phyloP scores from a whole-genome alignment of 164 flowering plant genomes.

The Houttuynia cordata region DNA sequence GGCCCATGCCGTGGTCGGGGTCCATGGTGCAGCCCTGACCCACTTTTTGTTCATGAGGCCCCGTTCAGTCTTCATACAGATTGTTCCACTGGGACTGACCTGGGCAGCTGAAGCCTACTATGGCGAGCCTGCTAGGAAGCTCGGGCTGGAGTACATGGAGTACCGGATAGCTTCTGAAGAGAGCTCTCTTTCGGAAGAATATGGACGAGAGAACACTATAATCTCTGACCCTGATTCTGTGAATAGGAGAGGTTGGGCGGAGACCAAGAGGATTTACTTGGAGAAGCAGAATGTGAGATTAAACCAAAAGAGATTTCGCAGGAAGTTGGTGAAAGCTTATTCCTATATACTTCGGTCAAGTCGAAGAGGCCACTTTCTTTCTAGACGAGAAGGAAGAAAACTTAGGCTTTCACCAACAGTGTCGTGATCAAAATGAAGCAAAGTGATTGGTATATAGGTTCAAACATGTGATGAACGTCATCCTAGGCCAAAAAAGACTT shows the following conservation, averaged over 20 bases:
- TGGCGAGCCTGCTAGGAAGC: conserved; percentile 8
- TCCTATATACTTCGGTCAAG: background rate
- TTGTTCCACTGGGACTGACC: conserved; percentile 8
- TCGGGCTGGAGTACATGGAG: conserved; percentile 8
- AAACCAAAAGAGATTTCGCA: conserved; percentile 4
- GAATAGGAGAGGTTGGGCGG: conserved; percentile 5
- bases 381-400: no score
- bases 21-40: conserved; percentile 15
- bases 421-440: no score
- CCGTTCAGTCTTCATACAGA: conserved; percentile 11
- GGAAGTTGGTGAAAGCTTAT: conserved; percentile 3
- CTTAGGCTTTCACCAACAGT: no score
- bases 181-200: conserved; percentile 7
- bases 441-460: no score
- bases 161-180: conserved; percentile 3
- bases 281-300: conserved; percentile 7
- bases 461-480: no score
- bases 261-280: conserved; percentile 10
- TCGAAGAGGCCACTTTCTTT: background rate
- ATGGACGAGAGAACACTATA: background rate
- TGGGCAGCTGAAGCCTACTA: conserved; percentile 11
- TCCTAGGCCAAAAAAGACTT: no score
- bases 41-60: conserved; percentile 13
- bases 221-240: conserved; percentile 2
- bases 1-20: conserved; percentile 8